Base-by-base conservation (phyloP, 345 rosid species). In the Gossypium ekmanianum region DNA sequence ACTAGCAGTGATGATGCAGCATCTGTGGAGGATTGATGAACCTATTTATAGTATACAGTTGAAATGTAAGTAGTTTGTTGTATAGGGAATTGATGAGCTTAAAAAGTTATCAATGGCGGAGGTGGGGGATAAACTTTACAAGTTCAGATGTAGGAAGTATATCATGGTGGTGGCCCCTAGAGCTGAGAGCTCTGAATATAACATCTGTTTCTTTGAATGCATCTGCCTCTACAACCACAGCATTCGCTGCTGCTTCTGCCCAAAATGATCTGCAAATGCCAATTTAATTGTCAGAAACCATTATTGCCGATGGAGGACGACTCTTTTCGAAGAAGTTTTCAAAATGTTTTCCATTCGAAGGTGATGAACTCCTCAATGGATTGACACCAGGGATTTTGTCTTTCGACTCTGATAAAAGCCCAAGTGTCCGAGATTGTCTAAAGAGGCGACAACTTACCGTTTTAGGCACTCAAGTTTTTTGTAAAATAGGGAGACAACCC, bases 121-220 rank as follows among this genome's bases (percentile, higher is more conserved):
- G 2, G 18, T 14, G 18, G 12, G 20, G 47, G 6, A 43, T 1
- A 1, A 47, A 0, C n/a, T 39, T 44, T 58, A 92, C 98, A 81
- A 95, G 74, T 81, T 94, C 98, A 63, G 97, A 92, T 18, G 97
- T 91, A 56, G 81, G 93, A 78, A 92, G 93, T 88, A 92, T 89
- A 75, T 94, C 99, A 34, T 80, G 84, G 14, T 88, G 95, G 80
- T 89, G 91, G 47, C 98, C 99, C 62, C 75, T 84, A 3, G 92
- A 86, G 83, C 88, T 90, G 4, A 95, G 87, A 47, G 94, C 97
- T 81, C 83, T 86, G 81, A 90, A 95, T 2, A 95, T 88, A 64
- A 95, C 97, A 81, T 95, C 99, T 0, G 88, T 84, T 83, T 91
- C 98, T 77, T 91, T 95, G 87, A 95, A 95, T 12, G 98, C 99